Percentiles rank a stretch among this genome's conserved stretches.
These are phyloP conservation scores for Colletotrichum orchidophilum DNA, from an alignment of 2,329 filamentous ascomycete genomes.

Conservation along the genomic window DNA sequence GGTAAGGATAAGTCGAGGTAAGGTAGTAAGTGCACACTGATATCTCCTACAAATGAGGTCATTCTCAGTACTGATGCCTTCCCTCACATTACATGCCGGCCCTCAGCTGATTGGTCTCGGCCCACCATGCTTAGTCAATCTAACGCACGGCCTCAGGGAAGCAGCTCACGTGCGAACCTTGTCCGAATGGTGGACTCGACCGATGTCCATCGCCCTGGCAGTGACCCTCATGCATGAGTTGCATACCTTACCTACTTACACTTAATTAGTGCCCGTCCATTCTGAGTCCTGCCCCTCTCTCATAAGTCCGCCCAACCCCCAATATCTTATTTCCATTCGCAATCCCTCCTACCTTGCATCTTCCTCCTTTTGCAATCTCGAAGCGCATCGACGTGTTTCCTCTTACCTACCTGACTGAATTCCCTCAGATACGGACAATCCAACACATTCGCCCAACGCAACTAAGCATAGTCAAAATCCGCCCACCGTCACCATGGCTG, in stretches of 20 bases:
- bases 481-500: conserved; percentile 28
- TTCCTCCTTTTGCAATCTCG: not conserved
- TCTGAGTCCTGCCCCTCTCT: not conserved
- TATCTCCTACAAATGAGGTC: conserved; percentile 13
- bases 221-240: conserved; percentile 18
- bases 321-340: not conserved
- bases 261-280: not conserved
- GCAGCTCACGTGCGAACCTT: conserved; percentile 34
- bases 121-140: not conserved
- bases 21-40: too few species aligned
- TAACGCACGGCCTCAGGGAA: not conserved
- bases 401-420: not conserved
- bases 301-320: conserved; percentile 19
- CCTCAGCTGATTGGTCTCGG: conserved; percentile 2
- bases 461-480: not conserved
- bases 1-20: too few species aligned
- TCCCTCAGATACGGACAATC: not conserved
- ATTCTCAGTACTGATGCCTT: not conserved
- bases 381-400: not conserved
- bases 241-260: not conserved
- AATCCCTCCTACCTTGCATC: not conserved
- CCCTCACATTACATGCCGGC: not conserved
- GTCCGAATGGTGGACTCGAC: not conserved
- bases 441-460: not conserved
- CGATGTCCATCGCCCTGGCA: conserved; percentile 1